Evolutionary conservation across 2,329 filamentous ascomycete genomes (phyloP).

Genomic region (Rachicladosporium sp.): DNA sequence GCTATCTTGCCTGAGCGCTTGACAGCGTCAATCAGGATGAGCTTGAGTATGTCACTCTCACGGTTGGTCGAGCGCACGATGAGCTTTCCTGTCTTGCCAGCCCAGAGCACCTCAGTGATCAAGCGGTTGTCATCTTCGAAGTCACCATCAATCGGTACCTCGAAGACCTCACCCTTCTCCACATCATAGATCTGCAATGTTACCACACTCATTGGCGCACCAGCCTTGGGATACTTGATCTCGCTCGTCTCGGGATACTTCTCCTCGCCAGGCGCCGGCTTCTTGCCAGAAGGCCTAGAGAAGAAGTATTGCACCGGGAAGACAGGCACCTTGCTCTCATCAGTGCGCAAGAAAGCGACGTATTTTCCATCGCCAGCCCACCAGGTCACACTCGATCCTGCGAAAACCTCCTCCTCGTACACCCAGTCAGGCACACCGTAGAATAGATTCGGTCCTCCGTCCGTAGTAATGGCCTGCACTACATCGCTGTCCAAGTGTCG

Average conservation of each 20-base stretch:
- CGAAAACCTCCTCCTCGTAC: slow-evolving; percentile 78
- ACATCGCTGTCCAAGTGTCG: slow-evolving; percentile 50
- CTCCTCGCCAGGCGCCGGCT: slow-evolving; percentile 60
- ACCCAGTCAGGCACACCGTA: slow-evolving; percentile 98
- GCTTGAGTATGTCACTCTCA: slow-evolving; percentile 80
- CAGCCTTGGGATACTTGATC: slow-evolving; percentile 97
- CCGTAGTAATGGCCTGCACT: slow-evolving; percentile 64
- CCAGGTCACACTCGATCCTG: slow-evolving; percentile 75
- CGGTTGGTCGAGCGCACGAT: slow-evolving; percentile 88
- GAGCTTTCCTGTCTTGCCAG: slow-evolving; percentile 58
- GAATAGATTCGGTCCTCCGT: slow-evolving; percentile 80
- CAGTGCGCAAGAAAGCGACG: slow-evolving; percentile 82
- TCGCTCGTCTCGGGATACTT: slow-evolving; percentile 79
- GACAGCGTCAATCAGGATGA: slow-evolving; percentile 71
- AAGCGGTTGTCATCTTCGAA: slow-evolving; percentile 74
- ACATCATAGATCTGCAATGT: slow-evolving; percentile 83
- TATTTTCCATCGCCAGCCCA: slow-evolving; percentile 87
- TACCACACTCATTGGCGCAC: slow-evolving; percentile 83
- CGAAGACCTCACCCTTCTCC: slow-evolving; percentile 62
- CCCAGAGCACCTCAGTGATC: slow-evolving; percentile 90
- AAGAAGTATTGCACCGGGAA: slow-evolving; percentile 92
- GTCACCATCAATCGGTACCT: slow-evolving; percentile 61
- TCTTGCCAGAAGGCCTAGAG: slow-evolving; percentile 65
- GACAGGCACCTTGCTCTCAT: slow-evolving; percentile 82
- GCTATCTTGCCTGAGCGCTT: slow-evolving; percentile 64